phyloP scores from a whole-genome alignment of 345 rosid genomes.

The Pistacia integerrima region DNA sequence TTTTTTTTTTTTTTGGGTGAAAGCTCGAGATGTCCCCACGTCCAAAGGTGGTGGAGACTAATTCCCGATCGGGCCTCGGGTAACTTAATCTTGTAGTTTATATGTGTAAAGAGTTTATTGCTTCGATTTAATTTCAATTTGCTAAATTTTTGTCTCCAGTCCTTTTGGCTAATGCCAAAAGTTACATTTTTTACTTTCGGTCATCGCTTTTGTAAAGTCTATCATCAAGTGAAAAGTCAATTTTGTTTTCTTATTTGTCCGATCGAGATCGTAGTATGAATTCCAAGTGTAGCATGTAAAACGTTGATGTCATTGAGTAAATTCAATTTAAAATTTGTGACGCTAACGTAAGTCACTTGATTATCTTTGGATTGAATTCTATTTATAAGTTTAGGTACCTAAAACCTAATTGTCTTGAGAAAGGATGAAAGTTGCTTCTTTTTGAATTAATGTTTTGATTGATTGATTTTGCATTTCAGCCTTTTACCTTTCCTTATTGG shows the following conservation, averaged over 20 bases:
- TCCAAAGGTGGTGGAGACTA: no score
- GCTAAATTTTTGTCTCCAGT: neutral
- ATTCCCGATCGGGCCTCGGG: no score
- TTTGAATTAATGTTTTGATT: neutral
- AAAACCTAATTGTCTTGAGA: neutral
- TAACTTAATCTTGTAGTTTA: no score
- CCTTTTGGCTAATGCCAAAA: neutral
- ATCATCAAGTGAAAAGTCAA: neutral
- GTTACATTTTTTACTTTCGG: neutral
- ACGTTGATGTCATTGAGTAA: neutral
- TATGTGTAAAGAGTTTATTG: neutral
- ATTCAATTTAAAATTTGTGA: neutral
- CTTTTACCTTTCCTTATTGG: neutral
- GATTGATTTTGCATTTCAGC: neutral
- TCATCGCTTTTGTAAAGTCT: neutral
- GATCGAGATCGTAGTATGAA: neutral
- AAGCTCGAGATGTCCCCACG: no score
- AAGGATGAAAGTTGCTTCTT: neutral
- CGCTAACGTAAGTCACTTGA: neutral
- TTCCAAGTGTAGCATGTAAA: neutral
- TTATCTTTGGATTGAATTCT: neutral
- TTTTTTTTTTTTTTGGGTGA: no score
- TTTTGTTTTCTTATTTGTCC: neutral
- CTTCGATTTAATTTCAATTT: neutral
- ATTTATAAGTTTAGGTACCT: neutral